Conservation (phyloP, 495 filamentous ascomycete genomes). For the Penicillium macrosclerotiorum region DNA sequence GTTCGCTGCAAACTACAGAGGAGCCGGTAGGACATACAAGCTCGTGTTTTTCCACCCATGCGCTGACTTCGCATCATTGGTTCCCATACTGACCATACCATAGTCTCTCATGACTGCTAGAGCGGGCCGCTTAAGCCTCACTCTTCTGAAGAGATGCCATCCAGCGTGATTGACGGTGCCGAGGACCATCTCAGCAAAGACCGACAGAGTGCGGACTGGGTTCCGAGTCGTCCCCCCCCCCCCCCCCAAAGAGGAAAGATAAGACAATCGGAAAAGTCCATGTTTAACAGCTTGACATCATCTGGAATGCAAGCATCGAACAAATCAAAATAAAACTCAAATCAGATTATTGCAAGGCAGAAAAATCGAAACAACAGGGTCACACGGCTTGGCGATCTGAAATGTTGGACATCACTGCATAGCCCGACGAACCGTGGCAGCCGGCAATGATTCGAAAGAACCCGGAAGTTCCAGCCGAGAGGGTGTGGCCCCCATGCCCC, state of each 20-base stretch:
- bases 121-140: no score
- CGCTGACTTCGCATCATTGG: neutral
- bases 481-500: slow-evolving; percentile 13
- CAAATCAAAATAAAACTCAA: slow-evolving; percentile 17
- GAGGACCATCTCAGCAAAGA: neutral
- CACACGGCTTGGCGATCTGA: slow-evolving; percentile 26
- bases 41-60: neutral
- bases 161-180: neutral
- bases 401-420: slow-evolving; percentile 43
- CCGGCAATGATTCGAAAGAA: slow-evolving; percentile 9
- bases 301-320: slow-evolving; percentile 13
- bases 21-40: slow-evolving; percentile 19
- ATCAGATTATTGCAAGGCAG: slow-evolving; percentile 15
- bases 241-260: slow-evolving; percentile 2
- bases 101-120: slow-evolving; percentile 1
- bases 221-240: slow-evolving; percentile 5
- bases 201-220: neutral
- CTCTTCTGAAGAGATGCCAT: no score
- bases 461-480: slow-evolving; percentile 4
- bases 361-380: slow-evolving; percentile 11
- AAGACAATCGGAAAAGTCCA: slow-evolving; percentile 2
- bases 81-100: slow-evolving; percentile 3
- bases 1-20: slow-evolving; percentile 20
- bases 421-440: slow-evolving; percentile 24
- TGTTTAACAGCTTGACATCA: slow-evolving; percentile 25